Base-by-base conservation (phyloP, 768 basidiomycete species). In the Tubosaeta sp. region DNA sequence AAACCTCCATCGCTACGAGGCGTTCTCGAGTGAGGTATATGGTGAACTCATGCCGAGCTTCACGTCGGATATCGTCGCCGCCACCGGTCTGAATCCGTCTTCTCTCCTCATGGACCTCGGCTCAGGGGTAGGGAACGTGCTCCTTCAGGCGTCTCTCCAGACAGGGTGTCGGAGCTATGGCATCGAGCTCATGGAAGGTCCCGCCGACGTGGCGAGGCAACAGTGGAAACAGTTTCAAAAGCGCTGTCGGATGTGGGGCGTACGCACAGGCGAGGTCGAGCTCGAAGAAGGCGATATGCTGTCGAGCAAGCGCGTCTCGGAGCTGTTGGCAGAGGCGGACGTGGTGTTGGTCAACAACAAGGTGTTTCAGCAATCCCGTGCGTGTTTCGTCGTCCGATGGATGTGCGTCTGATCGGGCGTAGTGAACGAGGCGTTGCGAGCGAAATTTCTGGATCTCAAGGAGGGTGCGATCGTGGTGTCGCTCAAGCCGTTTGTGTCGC, bases 371-470 rank as follows among this genome's bases (percentile, higher is more conserved):
- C 80, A 86, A 59, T 77, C 80, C 45, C 64, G 89, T 90, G 60
- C 74, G 86, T 82, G 4, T 27, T 8, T 4, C n/a, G 27, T 48
- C 19, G n/a, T 34, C 32, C 44, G 29, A 4, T 8, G 34, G 8
- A 34, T 27, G 11, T 44, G 18, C 47, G 18, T 36, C 18, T 46
- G 18, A 44, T 5, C 31, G 11, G 16, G 40, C 35, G 11, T 51
- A 91, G 88, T 98, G 53, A 98, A 97, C 67, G 90, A 91, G 62
- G 81, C 84, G 1, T 72, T 99, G 14, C 78, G 88, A 40, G 84
- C 88, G 25, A 87, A 92, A 62, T 98, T 98, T 70, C 74, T 99
- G 48, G 96, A 99, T 63, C 73, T 98, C 53, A 96, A 93, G 63
- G 91, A 95, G 52, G 90, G 91, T 18, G 92, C 94, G 0, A 84